phyloP scores from a whole-genome alignment of 148 eudicot genomes.

The Talinum fruticosum region DNA sequence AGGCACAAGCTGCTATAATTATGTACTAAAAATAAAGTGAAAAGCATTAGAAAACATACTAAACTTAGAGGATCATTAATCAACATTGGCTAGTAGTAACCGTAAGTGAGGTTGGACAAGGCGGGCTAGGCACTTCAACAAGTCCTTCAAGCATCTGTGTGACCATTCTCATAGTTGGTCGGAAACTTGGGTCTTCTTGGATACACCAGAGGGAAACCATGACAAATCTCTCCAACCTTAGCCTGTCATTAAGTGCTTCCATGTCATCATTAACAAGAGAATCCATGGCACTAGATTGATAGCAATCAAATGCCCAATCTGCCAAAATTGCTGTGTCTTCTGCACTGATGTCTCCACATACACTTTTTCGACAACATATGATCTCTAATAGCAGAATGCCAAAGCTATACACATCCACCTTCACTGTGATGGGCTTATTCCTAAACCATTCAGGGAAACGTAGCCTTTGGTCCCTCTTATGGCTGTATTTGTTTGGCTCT shows the following conservation, averaged over 20 bases:
- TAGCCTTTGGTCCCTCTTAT: constrained; percentile 67
- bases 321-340: constrained; percentile 25
- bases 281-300: neutral
- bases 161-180: constrained; percentile 39
- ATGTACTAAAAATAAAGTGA: neutral
- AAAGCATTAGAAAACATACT: neutral
- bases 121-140: constrained; percentile 28
- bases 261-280: neutral
- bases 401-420: constrained; percentile 57
- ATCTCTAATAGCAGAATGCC: constrained; percentile 48
- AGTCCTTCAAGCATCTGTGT: constrained; percentile 39
- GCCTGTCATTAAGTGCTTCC: neutral
- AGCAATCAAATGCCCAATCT: constrained; percentile 1
- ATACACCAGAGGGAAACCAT: constrained; percentile 13
- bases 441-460: constrained; percentile 72
- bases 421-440: constrained; percentile 39
- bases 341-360: constrained; percentile 11
- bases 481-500: constrained; percentile 44
- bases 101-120: constrained; percentile 23
- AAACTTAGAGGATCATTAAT: too few species aligned
- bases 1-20: neutral
- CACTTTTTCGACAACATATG: constrained; percentile 29
- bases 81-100: neutral
- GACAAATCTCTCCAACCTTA: neutral
- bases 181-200: constrained; percentile 31